phyloP scores from a whole-genome alignment of 2,329 filamentous ascomycete genomes.

The Emydomyces testavorans region DNA sequence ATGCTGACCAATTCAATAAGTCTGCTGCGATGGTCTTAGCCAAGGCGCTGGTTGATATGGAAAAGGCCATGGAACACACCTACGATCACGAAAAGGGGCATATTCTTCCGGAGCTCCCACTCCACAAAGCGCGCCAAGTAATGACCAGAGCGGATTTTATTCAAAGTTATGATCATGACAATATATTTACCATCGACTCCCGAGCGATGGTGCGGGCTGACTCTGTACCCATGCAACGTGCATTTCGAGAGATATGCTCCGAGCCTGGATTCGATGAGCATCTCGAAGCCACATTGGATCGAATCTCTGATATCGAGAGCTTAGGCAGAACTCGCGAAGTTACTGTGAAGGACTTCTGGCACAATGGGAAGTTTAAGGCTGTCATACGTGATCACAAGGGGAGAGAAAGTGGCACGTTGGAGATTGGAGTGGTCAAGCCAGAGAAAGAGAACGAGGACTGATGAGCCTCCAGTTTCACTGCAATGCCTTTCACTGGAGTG shows the following conservation, averaged over 20 bases:
- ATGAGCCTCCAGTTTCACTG: background rate
- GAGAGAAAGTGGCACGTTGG: conserved; percentile 37
- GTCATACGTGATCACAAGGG: conserved; percentile 39
- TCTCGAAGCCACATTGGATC: conserved; percentile 67
- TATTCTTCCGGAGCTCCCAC: conserved; percentile 64
- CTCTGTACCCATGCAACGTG: conserved; percentile 89
- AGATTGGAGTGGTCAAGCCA: conserved; percentile 36
- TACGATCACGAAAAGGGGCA: conserved; percentile 60
- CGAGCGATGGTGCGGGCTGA: conserved; percentile 79
- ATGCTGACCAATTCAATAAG: conserved; percentile 31
- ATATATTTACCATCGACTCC: conserved; percentile 89
- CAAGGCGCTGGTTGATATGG: conserved; percentile 75
- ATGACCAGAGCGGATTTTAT: conserved; percentile 97
- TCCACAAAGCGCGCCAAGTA: conserved; percentile 75
- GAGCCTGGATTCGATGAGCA: conserved; percentile 69
- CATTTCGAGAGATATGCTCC: conserved; percentile 72
- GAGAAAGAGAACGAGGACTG: conserved; percentile 26
- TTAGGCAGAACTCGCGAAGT: conserved; percentile 87
- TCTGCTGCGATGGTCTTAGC: conserved; percentile 90
- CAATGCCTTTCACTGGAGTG: background rate
- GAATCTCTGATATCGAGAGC: conserved; percentile 87
- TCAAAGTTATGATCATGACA: conserved; percentile 79
- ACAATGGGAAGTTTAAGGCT: conserved; percentile 69
- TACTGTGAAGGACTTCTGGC: conserved; percentile 85
- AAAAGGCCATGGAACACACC: conserved; percentile 48